Percentiles rank a stretch among this genome's conserved stretches.
Conservation (phyloP, 305 asterid species). For the Solanum hybrid region DNA sequence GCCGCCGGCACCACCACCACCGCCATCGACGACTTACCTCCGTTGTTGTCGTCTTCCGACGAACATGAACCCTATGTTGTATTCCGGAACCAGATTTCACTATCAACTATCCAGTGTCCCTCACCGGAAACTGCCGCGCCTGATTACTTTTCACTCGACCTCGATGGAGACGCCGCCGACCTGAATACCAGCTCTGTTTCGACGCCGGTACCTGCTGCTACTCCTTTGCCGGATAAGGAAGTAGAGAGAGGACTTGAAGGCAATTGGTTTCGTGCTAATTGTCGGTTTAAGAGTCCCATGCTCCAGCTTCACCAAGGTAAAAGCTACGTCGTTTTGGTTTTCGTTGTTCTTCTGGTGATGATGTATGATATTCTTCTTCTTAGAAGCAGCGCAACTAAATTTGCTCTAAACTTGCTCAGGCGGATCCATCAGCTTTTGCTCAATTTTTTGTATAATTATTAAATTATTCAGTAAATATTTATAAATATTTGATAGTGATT, state of each 20-base stretch:
- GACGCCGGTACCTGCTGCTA: slow-evolving; percentile 20
- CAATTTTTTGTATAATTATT: background rate
- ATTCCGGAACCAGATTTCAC: slow-evolving; percentile 54
- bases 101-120: slow-evolving; percentile 22
- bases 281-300: slow-evolving; percentile 72
- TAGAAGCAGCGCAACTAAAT: background rate
- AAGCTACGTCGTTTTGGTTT: background rate
- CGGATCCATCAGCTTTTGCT: background rate
- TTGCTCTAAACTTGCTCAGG: background rate
- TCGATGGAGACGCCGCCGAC: slow-evolving; percentile 27
- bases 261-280: slow-evolving; percentile 66
- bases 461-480: background rate
- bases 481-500: no score
- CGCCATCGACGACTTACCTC: slow-evolving; percentile 10
- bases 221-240: slow-evolving; percentile 20
- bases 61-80: slow-evolving; percentile 40
- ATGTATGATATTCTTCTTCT: background rate
- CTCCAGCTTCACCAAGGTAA: slow-evolving; percentile 84
- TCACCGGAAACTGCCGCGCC: slow-evolving; percentile 43
- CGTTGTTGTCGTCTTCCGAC: slow-evolving; percentile 19
- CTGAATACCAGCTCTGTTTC: background rate
- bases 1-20: background rate
- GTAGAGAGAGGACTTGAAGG: slow-evolving; percentile 51
- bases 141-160: slow-evolving; percentile 80
- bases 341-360: background rate